Base-by-base conservation (phyloP, 2,329 filamentous ascomycete genomes). In the Cephalotrichum gorgonifer region DNA sequence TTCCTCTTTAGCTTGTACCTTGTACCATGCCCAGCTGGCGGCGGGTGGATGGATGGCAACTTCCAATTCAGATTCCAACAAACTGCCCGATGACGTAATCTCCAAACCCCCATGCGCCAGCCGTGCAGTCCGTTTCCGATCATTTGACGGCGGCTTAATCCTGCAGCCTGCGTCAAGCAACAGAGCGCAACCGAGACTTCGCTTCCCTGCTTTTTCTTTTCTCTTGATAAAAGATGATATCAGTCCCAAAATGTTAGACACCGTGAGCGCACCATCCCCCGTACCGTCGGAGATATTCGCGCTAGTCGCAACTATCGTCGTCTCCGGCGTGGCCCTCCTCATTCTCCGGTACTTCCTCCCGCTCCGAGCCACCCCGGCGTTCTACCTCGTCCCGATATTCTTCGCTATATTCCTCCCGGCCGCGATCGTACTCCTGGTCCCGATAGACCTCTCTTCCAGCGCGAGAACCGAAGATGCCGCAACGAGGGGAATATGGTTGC, bases 321-420 rank as follows among this genome's bases (percentile, higher is more conserved):
- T 95, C 56, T 88, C 84, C 55, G 64, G 85, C 53, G 71, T 85
- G 52, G 88, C 93, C 52, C 77, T 98, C 41, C 74, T 96, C 22
- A 82, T 97, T 54, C 74, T 96, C 51, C 85, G 93, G 60, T 83
- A 88, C 70, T 98, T 90, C 67, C 79, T 98, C 9, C 91, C 91
- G 3, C 75, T 98, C 30, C 88, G 93, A 56, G 82, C 85, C 6
- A 97, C 93, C 1, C 91, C 93, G 1, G 87, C 84, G 52, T 96
- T 94, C 66, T 82, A 97, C 46, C 76, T 89, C 46, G 77, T 96
- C 2, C 91, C 93, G 31, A 88, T 98, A 53, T 98, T 98, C 70
- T 85, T 98, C 56, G 88, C 91, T n/a, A 77, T 98, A 57, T 90
- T 88, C 61, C 79, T 98, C 6, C 94, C 93, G 11, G 88, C 88